Base-by-base conservation (phyloP, 2,329 filamentous ascomycete species). In the Periconia sp. region DNA sequence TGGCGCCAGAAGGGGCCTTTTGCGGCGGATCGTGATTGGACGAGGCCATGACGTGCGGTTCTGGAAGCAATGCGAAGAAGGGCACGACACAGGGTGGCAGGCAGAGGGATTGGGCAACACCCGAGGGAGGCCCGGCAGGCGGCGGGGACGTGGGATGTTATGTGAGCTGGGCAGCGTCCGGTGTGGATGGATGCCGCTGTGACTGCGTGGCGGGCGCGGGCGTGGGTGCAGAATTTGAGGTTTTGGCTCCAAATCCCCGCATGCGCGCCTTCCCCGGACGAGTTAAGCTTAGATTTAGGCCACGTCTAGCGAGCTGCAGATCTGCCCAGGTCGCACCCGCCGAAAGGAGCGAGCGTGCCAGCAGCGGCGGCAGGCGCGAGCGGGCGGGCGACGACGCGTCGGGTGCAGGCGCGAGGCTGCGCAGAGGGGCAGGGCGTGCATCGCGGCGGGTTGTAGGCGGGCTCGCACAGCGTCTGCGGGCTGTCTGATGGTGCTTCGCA, bases 1-100 rank as follows among this genome's bases (percentile, higher is more conserved):
- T 89, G 51, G 75, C 76, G 54, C 64, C 69, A 6, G 68, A 53
- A 11, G 77, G 77, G 34, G 73, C 73, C 17, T 54, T 54, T 39
- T 36, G 50, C 36, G 47, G 43, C 17, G 41, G 6, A 10, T 26
- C 39, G 24, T 50, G 52, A 41, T 54, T 53, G 46, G 53, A 24
- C 19, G 51, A 16, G 15, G 56, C 37, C 60, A 64, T 65, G 56
- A 44, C 46, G 35, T 31, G 41, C 40, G 26, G 32, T 39, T 36
- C 13, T 32, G 39, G 18, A 39, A 46, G 25, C 40, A 37, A 26
- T 35, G 24, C 9, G 29, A 13, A 15, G 19, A 12, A 17, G 26
- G n/a, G 19, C 12, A 32, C 21, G 36, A 43, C 29, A 34, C 12
- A 13, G 11, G 11, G 25, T 13, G 5, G 25, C 25, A 28, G 15